Evolutionary conservation across 2,329 filamentous ascomycete genomes (phyloP), one percentile per base, ranked within the genome.

Genomic region (Neonectria punicea): DNA sequence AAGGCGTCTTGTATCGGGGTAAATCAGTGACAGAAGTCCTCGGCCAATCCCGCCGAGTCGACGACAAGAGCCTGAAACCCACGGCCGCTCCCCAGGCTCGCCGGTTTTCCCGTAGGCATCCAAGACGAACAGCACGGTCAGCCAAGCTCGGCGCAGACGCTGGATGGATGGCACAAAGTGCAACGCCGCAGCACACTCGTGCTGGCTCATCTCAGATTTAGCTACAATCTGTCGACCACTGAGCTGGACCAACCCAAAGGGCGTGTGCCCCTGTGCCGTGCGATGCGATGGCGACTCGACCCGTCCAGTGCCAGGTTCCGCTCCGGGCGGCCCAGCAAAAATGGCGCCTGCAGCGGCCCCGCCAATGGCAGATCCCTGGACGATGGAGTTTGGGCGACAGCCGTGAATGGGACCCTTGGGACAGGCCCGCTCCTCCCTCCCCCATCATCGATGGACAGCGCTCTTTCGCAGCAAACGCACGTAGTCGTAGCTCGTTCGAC

Each of bases 131-230:
- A 59, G 54, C 55, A 53, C 55, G 44, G 22, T 56, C 51, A 66
- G 63, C 43, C 58, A 58, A 20, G 53, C 41, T 53, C 47, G 43
- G 53, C 54, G 30, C 41, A 66, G 20, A 55, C 56, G 25, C 49
- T 16, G 56, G 55, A 65, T 73, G 64, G 63, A 70, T 74, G 58
- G 67, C 70, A 73, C 68, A 69, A 58, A 61, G 57, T 57, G 61
- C 43, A 58, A 66, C 66, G 49, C 50, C 44, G 58, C 63, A 64
- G 63, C 72, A 72, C 72, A 69, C 70, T 74, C 53, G 70, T 73
- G 70, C 69, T 67, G 65, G 69, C 70, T 69, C 68, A 67, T 71
- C 61, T 60, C 67, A 69, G 53, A 63, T 69, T 60, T 54, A 61
- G 58, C 43, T 61, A 51, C 30, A 60, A 66, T 68, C 70, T 58